phyloP scores from a whole-genome alignment of 148 eudicot species.

The Arbutus unedo region DNA sequence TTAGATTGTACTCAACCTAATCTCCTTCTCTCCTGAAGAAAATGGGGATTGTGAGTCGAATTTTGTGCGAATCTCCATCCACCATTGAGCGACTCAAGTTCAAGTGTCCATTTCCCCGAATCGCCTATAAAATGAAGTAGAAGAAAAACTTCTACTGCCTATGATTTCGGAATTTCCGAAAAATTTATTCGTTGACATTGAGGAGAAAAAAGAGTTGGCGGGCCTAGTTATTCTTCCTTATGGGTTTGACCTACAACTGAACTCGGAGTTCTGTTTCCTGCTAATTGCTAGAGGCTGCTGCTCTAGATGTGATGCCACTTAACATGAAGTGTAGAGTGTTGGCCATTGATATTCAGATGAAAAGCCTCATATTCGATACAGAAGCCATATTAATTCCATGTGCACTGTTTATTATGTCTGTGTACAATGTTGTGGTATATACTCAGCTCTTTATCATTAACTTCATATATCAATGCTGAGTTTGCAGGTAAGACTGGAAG shows the following conservation, averaged over 20 bases:
- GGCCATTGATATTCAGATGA: neutral
- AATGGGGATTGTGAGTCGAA: neutral
- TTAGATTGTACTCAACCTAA: neutral
- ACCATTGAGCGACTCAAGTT: neutral
- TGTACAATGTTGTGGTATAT: neutral
- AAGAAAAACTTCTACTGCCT: neutral
- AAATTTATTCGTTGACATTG: neutral
- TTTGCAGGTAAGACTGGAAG: conserved; percentile 80
- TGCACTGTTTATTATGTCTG: neutral
- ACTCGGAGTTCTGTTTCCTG: neutral
- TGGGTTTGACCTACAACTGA: neutral
- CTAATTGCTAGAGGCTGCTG: neutral
- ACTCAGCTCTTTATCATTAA: neutral
- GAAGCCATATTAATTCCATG: neutral
- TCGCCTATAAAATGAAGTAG: neutral
- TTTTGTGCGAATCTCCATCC: neutral
- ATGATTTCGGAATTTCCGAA: neutral
- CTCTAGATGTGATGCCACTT: neutral
- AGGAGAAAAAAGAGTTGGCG: neutral
- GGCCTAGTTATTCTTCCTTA: neutral
- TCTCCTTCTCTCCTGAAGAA: neutral
- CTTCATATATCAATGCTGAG: neutral
- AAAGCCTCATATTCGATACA: neutral
- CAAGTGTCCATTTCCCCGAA: neutral
- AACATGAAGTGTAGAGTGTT: neutral